phyloP scores from a whole-genome alignment of 1,284 basidiomycete species.

The Filobasidium uniguttulatum region DNA sequence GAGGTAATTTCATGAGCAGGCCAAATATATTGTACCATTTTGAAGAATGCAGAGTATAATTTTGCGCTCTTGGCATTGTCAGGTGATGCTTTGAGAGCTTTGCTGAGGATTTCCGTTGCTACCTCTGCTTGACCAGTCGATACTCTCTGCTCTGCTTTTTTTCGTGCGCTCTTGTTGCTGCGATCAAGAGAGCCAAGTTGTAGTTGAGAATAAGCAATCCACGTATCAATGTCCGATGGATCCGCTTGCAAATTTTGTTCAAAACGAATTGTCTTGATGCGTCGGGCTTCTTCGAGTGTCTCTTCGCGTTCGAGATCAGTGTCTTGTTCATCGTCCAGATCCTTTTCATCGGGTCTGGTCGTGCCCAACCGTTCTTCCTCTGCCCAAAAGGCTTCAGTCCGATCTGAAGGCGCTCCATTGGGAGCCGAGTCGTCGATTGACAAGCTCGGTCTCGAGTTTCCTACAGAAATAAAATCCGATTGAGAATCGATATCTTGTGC shows the following conservation, averaged over 20 bases:
- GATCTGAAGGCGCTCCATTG: neutral
- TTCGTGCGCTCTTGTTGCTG: constrained; percentile 3
- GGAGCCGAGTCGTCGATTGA: neutral
- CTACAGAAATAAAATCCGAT: constrained; percentile 4
- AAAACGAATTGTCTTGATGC: constrained; percentile 19
- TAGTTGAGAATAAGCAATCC: constrained; percentile 29
- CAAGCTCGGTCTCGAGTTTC: constrained; percentile 5
- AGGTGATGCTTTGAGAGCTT: constrained; percentile 23
- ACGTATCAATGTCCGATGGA: constrained; percentile 23
- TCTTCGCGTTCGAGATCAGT: constrained; percentile 19
- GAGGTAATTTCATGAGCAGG: constrained; percentile 23
- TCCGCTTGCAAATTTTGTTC: constrained; percentile 21
- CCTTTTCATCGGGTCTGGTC: neutral
- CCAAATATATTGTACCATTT: constrained; percentile 27
- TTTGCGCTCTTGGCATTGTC: constrained; percentile 19
- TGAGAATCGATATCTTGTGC: constrained; percentile 1
- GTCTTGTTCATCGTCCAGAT: constrained; percentile 4
- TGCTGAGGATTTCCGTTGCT: constrained; percentile 27
- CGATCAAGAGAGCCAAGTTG: constrained; percentile 19
- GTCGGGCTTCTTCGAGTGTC: constrained; percentile 22
- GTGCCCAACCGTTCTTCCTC: neutral
- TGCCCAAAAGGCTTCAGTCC: constrained; percentile 9
- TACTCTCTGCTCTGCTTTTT: constrained; percentile 2
- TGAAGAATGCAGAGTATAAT: constrained; percentile 30
- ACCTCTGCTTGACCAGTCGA: constrained; percentile 26